These are phyloP conservation scores for Ogataea pini DNA, from an alignment of 805 yeast genomes.

Conservation along the genomic window DNA sequence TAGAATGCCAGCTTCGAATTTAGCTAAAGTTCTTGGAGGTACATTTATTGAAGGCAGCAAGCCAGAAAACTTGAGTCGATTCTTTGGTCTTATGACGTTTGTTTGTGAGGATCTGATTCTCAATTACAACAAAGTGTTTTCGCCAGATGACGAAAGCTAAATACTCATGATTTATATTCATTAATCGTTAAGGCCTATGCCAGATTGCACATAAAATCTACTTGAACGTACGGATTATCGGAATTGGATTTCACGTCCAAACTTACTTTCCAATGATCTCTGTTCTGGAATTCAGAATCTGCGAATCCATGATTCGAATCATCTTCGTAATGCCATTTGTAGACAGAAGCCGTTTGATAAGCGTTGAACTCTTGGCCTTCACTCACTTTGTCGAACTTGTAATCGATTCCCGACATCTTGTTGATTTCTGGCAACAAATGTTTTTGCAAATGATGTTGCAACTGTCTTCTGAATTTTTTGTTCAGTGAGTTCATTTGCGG, in stretches of 20 bases:
- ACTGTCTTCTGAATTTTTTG: conserved; percentile 68
- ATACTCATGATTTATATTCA: neutral
- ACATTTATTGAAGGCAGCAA: conserved; percentile 57
- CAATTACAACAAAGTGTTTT: conserved; percentile 43
- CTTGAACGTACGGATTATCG: conserved; percentile 64
- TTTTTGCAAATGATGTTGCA: conserved; percentile 73
- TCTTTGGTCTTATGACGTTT: conserved; percentile 56
- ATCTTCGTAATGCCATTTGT: conserved; percentile 67
- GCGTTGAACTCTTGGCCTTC: conserved; percentile 49
- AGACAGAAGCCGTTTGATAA: conserved; percentile 43
- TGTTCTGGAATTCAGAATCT: conserved; percentile 43
- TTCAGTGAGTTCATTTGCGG: conserved; percentile 72
- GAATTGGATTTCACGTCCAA: conserved; percentile 67
- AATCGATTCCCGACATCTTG: conserved; percentile 56
- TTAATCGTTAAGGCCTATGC: conserved; percentile 5
- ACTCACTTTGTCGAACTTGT: conserved; percentile 41
- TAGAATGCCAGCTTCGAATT: conserved; percentile 84
- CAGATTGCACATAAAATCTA: conserved; percentile 48
- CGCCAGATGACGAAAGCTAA: neutral
- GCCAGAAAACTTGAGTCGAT: conserved; percentile 46
- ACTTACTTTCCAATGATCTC: conserved; percentile 65
- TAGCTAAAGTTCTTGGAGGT: conserved; percentile 85
- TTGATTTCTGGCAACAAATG: conserved; percentile 69
- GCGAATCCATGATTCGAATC: conserved; percentile 55
- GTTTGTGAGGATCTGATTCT: conserved; percentile 51